These are phyloP conservation scores for Phytophthora capsici DNA, from an alignment of 352 stramenopile species.

Conservation along the genomic window DNA sequence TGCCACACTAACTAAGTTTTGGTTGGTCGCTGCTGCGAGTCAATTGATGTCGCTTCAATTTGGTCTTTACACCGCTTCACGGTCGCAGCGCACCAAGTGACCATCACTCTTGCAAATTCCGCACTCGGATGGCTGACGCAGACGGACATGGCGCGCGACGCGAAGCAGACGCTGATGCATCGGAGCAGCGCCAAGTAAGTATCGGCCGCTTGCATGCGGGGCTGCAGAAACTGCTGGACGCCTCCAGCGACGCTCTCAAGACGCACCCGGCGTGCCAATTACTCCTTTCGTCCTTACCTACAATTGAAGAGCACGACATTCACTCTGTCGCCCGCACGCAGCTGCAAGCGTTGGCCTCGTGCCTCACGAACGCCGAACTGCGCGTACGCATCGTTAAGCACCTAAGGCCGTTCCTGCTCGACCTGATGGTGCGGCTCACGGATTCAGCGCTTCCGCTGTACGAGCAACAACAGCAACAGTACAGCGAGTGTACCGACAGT, in stretches of 20 bases:
- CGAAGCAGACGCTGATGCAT: slow-evolving; percentile 5
- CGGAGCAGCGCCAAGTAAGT: slow-evolving; percentile 40
- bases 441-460: slow-evolving; percentile 58
- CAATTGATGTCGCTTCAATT: slow-evolving; percentile 21
- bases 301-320: slow-evolving; percentile 20
- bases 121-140: slow-evolving; percentile 23
- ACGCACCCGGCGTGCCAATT: slow-evolving; percentile 48
- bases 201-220: slow-evolving; percentile 21
- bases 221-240: slow-evolving; percentile 26
- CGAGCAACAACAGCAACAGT: slow-evolving; percentile 28
- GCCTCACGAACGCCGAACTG: slow-evolving; percentile 57
- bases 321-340: slow-evolving; percentile 30
- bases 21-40: slow-evolving; percentile 22
- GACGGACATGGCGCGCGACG: slow-evolving; percentile 16
- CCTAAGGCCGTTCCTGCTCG: slow-evolving; percentile 74
- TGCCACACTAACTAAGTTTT: slow-evolving; percentile 13
- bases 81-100: slow-evolving; percentile 16
- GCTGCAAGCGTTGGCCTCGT: slow-evolving; percentile 64
- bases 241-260: neutral
- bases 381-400: slow-evolving; percentile 56
- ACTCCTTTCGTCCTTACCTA: slow-evolving; percentile 15
- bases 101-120: slow-evolving; percentile 9
- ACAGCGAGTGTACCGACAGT: slow-evolving; percentile 47
- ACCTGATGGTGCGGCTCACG: slow-evolving; percentile 71
- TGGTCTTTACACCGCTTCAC: slow-evolving; percentile 22